Evolutionary conservation across 2,329 filamentous ascomycete genomes (phyloP).

Genomic region (Fusarium nematophilum): DNA sequence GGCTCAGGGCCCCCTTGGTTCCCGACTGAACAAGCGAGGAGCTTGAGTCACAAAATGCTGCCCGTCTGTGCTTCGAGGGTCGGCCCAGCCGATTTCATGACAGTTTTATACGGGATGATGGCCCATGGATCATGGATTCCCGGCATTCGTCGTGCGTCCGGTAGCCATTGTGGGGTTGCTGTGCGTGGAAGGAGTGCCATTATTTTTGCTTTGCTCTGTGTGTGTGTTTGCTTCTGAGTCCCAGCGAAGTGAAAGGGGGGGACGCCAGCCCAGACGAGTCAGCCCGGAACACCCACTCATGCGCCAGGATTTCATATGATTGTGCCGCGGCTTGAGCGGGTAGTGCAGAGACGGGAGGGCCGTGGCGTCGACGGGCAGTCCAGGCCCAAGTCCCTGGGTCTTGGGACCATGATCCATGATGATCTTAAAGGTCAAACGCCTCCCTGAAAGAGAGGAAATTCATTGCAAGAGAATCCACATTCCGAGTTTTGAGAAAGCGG

Average conservation of each 20-base stretch:
- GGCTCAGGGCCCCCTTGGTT: neutral
- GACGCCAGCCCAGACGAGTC: slow-evolving; percentile 22
- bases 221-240: slow-evolving; percentile 25
- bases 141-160: slow-evolving; percentile 34
- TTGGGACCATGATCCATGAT: slow-evolving; percentile 27
- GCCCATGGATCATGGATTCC: slow-evolving; percentile 17
- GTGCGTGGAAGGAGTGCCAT: slow-evolving; percentile 30
- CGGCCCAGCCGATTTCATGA: slow-evolving; percentile 14
- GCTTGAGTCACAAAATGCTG: slow-evolving; percentile 1
- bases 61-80: slow-evolving; percentile 18
- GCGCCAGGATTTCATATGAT: slow-evolving; percentile 28
- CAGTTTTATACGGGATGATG: neutral
- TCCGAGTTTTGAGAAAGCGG: neutral
- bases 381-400: slow-evolving; percentile 42
- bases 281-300: slow-evolving; percentile 23
- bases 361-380: slow-evolving; percentile 43
- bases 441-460: slow-evolving; percentile 13
- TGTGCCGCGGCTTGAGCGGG: slow-evolving; percentile 40
- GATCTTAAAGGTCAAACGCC: slow-evolving; percentile 26
- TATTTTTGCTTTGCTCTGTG: slow-evolving; percentile 7
- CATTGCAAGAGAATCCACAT: slow-evolving; percentile 6
- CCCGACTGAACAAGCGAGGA: neutral
- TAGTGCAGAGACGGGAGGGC: slow-evolving; percentile 40
- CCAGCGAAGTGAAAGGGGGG: slow-evolving; percentile 24
- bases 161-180: slow-evolving; percentile 29